phyloP scores from a whole-genome alignment of 441 rosid species.

The Pelargonium cotyledonis region DNA sequence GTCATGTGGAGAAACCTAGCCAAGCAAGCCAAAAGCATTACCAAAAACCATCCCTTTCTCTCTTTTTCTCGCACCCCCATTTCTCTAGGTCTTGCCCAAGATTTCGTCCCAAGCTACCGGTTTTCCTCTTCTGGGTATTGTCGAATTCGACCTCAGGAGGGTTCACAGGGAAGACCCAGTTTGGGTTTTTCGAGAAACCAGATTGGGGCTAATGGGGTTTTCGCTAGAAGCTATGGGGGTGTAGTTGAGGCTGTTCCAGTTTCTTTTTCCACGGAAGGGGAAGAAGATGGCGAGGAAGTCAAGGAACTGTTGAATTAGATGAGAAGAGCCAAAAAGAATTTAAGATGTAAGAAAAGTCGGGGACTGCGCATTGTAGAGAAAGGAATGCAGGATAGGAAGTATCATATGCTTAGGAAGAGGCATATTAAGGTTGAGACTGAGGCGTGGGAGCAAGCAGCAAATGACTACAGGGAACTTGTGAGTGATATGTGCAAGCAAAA shows the following conservation, averaged over 20 bases:
- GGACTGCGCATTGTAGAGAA: conserved; percentile 38
- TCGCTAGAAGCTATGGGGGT: conserved; percentile 36
- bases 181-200: conserved; percentile 16
- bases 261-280: conserved; percentile 27
- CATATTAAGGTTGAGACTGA: conserved; percentile 81
- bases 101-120: conserved; percentile 19
- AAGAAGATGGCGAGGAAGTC: conserved; percentile 65
- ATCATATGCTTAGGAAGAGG: conserved; percentile 45
- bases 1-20: too few species aligned
- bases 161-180: too few species aligned
- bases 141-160: too few species aligned
- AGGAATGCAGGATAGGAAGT: conserved; percentile 56
- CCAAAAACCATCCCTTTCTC: too few species aligned
- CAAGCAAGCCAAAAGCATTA: too few species aligned
- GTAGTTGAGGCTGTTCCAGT: conserved; percentile 46
- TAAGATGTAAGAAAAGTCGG: too few species aligned
- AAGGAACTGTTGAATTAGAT: conserved; percentile 44
- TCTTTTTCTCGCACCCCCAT: background rate
- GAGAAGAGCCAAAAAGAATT: conserved; percentile 21
- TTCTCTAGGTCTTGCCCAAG: conserved; percentile 1
- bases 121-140: too few species aligned
- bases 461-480: conserved; percentile 71
- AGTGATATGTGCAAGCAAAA: conserved; percentile 87
- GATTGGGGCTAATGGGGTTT: conserved; percentile 18
- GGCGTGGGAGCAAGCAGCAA: conserved; percentile 84